A percentile compares a stretch with the other conserved stretches of the same genome.
Evolutionary conservation across 306 rosid genomes (phyloP).

Genomic region (Morella rubra): DNA sequence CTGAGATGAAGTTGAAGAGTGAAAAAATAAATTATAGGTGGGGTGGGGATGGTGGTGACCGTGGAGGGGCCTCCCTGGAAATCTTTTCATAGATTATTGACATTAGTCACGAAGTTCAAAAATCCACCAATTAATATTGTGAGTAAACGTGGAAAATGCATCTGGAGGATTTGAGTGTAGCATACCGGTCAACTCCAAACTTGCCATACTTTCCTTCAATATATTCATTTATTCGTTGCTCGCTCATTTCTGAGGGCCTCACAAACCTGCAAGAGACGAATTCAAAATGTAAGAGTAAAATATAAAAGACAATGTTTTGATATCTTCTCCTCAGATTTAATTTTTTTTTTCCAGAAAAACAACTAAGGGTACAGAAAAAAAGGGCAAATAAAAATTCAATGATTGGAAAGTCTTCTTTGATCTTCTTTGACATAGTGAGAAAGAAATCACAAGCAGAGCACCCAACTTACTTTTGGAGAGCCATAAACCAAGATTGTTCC

Average conservation of each 20-base stretch:
- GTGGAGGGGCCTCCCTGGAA: neutral
- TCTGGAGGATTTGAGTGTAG: slow-evolving; percentile 7
- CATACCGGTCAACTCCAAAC: slow-evolving; percentile 87
- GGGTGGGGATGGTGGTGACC: neutral
- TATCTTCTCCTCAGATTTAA: neutral
- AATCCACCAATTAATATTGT: slow-evolving; percentile 15
- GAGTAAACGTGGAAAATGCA: slow-evolving; percentile 15
- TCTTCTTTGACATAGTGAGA: neutral
- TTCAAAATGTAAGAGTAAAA: slow-evolving; percentile 3
- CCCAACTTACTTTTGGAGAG: neutral
- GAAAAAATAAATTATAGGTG: neutral
- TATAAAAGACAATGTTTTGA: slow-evolving; percentile 1
- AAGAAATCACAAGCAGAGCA: neutral
- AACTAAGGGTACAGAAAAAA: neutral
- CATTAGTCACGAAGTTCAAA: neutral
- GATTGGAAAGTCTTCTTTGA: neutral
- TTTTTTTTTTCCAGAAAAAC: too few species aligned
- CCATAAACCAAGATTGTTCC: neutral
- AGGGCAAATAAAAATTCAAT: neutral
- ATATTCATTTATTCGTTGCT: slow-evolving; percentile 68
- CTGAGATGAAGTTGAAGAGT: neutral
- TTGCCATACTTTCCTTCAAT: slow-evolving; percentile 91
- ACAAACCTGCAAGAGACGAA: slow-evolving; percentile 66
- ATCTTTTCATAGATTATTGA: neutral
- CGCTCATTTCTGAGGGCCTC: slow-evolving; percentile 76